phyloP scores from a whole-genome alignment of 2,329 filamentous ascomycete species.

The Xylariaceae sp. region DNA sequence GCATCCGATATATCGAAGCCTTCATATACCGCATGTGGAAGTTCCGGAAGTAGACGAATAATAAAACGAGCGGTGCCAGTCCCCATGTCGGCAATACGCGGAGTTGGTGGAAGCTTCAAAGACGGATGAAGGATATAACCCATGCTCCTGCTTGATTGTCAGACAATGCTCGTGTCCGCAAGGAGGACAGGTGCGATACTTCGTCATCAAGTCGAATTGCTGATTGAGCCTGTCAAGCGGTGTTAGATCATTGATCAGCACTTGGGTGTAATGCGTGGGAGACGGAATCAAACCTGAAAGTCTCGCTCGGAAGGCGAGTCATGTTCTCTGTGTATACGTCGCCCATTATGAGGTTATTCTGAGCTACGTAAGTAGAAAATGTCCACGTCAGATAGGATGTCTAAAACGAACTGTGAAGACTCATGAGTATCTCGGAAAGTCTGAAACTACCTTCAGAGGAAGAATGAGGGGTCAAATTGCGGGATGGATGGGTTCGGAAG shows the following conservation, averaged over 20 bases:
- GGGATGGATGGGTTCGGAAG: too few species aligned
- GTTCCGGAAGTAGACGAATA: conserved; percentile 1
- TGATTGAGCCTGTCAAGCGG: conserved; percentile 9
- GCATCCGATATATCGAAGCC: conserved; percentile 13
- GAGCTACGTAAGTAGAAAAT: too few species aligned
- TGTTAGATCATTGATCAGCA: neutral
- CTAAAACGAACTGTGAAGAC: too few species aligned
- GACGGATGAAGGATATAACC: conserved; percentile 15
- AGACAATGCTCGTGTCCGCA: neutral
- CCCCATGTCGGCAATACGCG: conserved; percentile 13
- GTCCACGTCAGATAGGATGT: too few species aligned
- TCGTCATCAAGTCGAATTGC: conserved; percentile 12
- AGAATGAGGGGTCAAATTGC: too few species aligned
- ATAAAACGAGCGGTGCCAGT: conserved; percentile 14
- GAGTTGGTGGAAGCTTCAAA: conserved; percentile 4
- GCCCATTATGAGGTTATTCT: conserved; percentile 1
- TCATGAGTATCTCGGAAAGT: too few species aligned
- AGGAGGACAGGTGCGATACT: conserved; percentile 1
- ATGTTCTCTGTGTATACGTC: conserved; percentile 11
- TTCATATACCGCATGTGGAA: conserved; percentile 7
- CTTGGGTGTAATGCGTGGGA: neutral
- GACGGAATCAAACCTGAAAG: conserved; percentile 2
- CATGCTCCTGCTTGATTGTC: conserved; percentile 4
- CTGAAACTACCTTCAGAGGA: too few species aligned
- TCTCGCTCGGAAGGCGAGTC: conserved; percentile 10